These are phyloP conservation scores for Fusarium albosuccineum DNA, from an alignment of 2,329 filamentous ascomycete genomes.

Conservation along the genomic window DNA sequence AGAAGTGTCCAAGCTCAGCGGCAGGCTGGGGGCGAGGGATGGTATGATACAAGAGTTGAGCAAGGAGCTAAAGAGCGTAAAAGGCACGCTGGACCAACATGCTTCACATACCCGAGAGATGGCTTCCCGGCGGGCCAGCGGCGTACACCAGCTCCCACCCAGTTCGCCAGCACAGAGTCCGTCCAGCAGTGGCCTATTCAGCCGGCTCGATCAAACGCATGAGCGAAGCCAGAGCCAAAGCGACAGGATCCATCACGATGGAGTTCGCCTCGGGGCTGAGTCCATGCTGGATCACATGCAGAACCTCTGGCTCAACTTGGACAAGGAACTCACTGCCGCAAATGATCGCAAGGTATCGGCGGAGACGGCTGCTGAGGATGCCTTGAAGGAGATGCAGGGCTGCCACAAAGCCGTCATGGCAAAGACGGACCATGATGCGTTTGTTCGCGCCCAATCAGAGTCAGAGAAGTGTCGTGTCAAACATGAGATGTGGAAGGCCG, in stretches of 20 bases:
- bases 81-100: background rate
- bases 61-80: background rate
- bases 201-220: background rate
- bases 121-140: background rate
- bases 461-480: background rate
- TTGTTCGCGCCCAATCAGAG: background rate
- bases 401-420: background rate
- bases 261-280: background rate
- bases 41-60: background rate
- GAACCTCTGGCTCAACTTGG: background rate
- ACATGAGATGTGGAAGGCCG: background rate
- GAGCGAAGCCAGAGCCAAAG: background rate
- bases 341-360: background rate
- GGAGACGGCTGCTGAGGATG: background rate
- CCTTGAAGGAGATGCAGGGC: background rate
- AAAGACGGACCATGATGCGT: background rate
- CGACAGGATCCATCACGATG: background rate
- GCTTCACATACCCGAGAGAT: background rate
- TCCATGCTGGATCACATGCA: background rate
- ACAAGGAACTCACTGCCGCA: background rate
- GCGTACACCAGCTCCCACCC: background rate
- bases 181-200: background rate
- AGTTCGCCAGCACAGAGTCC: background rate
- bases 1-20: background rate
- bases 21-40: background rate